Conservation (phyloP, 441 rosid species). For the Adansonia madagascariensis region DNA sequence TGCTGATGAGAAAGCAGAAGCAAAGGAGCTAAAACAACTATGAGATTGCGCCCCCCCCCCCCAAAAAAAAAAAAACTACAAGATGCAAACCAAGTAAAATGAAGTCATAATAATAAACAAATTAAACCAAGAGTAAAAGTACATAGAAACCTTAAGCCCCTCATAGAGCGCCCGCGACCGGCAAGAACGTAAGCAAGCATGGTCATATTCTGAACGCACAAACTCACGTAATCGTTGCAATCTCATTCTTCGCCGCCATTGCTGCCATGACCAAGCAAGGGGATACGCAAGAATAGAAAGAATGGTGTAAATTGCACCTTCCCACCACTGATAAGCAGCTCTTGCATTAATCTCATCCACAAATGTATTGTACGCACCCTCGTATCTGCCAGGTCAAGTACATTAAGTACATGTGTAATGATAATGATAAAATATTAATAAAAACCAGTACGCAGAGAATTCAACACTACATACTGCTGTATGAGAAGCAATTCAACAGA, state of each 20-base stretch:
- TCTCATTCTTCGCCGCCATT: constrained; percentile 89
- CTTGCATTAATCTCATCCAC: constrained; percentile 97
- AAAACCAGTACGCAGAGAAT: constrained; percentile 22
- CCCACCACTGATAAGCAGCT: constrained; percentile 99
- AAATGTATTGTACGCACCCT: constrained; percentile 91
- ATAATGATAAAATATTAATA: constrained; percentile 27
- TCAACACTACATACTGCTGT: not conserved
- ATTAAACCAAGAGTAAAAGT: not conserved
- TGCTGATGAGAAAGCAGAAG: not conserved
- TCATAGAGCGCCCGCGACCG: constrained; percentile 99
- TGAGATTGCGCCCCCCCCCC: not conserved
- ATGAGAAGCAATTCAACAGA: constrained; percentile 26
- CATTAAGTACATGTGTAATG: constrained; percentile 28
- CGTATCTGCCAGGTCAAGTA: constrained; percentile 65
- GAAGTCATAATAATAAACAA: not conserved
- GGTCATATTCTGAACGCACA: constrained; percentile 99
- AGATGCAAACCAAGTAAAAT: not conserved
- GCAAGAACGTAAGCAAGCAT: constrained; percentile 97
- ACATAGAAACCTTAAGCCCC: constrained; percentile 87
- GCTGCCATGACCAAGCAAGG: constrained; percentile 99
- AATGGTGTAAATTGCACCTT: constrained; percentile 90
- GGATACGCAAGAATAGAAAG: constrained; percentile 85
- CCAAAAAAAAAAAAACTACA: not conserved
- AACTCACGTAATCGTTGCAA: constrained; percentile 93
- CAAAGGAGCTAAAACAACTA: constrained; percentile 1